Evolutionary conservation across 352 stramenopile genomes (phyloP).

Genomic region (Phytophthora aleatoria): DNA sequence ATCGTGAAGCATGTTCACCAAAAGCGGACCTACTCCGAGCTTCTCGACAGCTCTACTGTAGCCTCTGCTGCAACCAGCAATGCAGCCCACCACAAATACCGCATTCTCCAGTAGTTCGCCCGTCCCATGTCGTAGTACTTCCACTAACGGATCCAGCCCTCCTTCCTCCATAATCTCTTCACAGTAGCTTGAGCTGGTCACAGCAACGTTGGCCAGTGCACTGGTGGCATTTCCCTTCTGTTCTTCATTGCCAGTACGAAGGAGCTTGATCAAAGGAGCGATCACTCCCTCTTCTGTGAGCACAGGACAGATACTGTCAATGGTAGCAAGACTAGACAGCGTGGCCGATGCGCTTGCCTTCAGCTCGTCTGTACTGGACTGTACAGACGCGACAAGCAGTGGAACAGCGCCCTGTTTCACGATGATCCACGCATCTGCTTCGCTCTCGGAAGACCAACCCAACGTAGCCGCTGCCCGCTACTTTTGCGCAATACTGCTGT

Average conservation of each 20-base stretch:
- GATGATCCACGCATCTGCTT: neutral
- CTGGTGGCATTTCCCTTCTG: neutral
- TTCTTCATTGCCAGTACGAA: neutral
- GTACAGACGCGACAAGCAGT: neutral
- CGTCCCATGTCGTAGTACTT: neutral
- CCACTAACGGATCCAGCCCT: neutral
- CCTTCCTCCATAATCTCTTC: neutral
- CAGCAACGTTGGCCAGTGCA: conserved; percentile 2
- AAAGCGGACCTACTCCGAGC: neutral
- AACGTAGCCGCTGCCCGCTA: neutral
- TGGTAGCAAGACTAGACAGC: neutral
- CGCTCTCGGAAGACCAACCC: neutral
- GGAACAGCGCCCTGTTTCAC: neutral
- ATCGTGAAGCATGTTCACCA: neutral
- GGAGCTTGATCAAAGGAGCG: neutral
- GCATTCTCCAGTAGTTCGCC: neutral
- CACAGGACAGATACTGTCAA: neutral
- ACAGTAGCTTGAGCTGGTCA: neutral
- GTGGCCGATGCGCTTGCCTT: neutral
- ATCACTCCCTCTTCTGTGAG: neutral
- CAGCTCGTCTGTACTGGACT: neutral
- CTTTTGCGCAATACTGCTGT: neutral
- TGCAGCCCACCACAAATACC: neutral
- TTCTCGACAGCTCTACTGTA: neutral
- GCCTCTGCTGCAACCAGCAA: neutral